Conservation (phyloP, 306 rosid genomes). For the Glycyrrhiza uralensis region DNA sequence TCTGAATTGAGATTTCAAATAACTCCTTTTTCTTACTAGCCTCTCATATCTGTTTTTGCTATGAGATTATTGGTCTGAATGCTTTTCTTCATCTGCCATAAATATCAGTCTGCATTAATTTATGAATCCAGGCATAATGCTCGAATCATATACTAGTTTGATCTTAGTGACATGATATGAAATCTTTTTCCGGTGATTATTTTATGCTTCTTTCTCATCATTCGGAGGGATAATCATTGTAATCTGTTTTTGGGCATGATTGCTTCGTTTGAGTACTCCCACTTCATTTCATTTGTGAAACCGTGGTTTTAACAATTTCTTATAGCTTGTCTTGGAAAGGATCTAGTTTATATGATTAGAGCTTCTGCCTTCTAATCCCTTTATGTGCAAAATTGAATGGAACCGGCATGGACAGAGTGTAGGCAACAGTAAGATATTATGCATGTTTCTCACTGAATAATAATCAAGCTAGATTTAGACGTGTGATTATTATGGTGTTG, state of each 20-base stretch:
- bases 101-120: not conserved
- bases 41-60: not conserved
- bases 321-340: not conserved
- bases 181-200: not conserved
- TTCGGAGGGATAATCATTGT: not conserved
- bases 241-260: conserved; percentile 7
- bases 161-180: not conserved
- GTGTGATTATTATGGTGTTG: not conserved
- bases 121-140: too few species aligned
- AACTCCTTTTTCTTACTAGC: conserved; percentile 17
- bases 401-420: not conserved
- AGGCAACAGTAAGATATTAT: not conserved
- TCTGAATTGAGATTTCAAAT: conserved; percentile 29
- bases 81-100: not conserved
- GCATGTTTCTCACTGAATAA: too few species aligned
- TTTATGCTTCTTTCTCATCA: not conserved
- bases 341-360: not conserved
- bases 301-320: not conserved
- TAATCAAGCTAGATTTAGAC: too few species aligned
- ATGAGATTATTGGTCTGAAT: conserved; percentile 11
- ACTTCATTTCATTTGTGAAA: not conserved
- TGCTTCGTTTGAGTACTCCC: not conserved
- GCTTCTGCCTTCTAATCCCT: not conserved
- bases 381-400: not conserved
- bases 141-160: too few species aligned